Evolutionary conservation across 345 rosid genomes (phyloP).

Genomic region (Lagerstroemia speciosa): DNA sequence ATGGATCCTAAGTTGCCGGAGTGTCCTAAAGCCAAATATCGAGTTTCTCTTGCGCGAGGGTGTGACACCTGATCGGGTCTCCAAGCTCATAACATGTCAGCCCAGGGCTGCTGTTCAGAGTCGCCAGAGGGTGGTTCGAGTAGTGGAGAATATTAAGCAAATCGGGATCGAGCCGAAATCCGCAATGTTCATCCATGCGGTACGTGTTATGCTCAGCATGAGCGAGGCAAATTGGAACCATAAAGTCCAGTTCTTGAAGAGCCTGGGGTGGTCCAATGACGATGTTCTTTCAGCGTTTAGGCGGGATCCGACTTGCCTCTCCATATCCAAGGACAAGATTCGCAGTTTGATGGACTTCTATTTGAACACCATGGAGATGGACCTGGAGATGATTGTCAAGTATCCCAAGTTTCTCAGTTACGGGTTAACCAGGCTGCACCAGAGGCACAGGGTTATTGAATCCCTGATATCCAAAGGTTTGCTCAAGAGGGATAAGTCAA

Average conservation of each 20-base stretch:
- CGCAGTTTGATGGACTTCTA: conserved; percentile 12
- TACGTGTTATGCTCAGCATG: conserved; percentile 7
- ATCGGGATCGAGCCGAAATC: conserved; percentile 13
- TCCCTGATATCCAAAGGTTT: conserved; percentile 19
- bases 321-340: conserved; percentile 13
- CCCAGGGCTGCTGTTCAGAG: conserved; percentile 3
- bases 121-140: conserved; percentile 8
- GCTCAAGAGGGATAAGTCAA: not conserved
- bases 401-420: conserved; percentile 11
- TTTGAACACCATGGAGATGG: conserved; percentile 9
- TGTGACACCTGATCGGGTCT: conserved; percentile 3
- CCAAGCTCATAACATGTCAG: conserved; percentile 1
- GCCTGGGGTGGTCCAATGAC: conserved; percentile 24
- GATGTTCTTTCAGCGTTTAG: conserved; percentile 14
- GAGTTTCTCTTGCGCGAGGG: conserved; percentile 14
- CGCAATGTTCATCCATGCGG: conserved; percentile 13
- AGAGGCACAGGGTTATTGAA: conserved; percentile 13
- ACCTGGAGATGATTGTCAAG: not conserved
- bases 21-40: conserved; percentile 13
- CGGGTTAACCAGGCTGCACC: conserved; percentile 15
- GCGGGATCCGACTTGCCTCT: conserved; percentile 3
- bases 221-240: conserved; percentile 10
- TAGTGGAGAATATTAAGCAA: conserved; percentile 8
- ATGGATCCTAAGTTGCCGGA: conserved; percentile 8
- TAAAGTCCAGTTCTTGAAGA: conserved; percentile 18